Evolutionary conservation across 495 filamentous ascomycete species (phyloP), one percentile per base, ranked within the genome.

Genomic region (Cercophora sp.): DNA sequence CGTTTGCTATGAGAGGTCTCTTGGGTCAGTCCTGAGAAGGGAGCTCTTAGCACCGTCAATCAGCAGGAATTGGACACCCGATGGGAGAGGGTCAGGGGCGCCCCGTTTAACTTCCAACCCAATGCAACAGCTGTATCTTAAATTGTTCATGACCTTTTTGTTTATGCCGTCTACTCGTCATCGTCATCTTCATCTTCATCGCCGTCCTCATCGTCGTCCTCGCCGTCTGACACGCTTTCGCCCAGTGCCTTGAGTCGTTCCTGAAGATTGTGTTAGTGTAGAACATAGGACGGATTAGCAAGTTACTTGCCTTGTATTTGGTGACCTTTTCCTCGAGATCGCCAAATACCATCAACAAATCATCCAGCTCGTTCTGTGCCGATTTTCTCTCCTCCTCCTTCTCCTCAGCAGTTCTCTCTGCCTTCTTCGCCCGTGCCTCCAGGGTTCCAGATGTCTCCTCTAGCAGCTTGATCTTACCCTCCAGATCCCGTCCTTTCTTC

Each of bases 301-400:
- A n/a, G 23, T 54, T 47, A 73, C 76, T 61, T 74, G 89, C 88
- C 81, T 91, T 93, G 61, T 93, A 90, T 51, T 81, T 81, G 8
- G 78, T 73, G 52, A 85, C 75, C 75, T 92, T 94, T 43, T 91
- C 86, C 66, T 95, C 89, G n/a, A 93, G 58, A 60, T 95, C 89
- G n/a, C 80, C 86, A 66, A 95, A 86, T 26, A 95, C 84, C 74
- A 93, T 87, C 31, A 95, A 70, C 58, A 95, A 73, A 67, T 95
- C 89, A 57, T 95, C 89, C 25, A 91, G 70, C 63, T 93, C 89
- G 19, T 68, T 59, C 60, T 92, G 87, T 19, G 77, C 77, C 18
- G 80, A 70, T 48, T 79, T 73, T 40, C 79, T 79, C 55, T 85
- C 80, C 57, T 83, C 80, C 60, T 89, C 86, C 59, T 82, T 86